phyloP scores from a whole-genome alignment of 2,329 filamentous ascomycete species.

The Ophiocordyceps sinensis region DNA sequence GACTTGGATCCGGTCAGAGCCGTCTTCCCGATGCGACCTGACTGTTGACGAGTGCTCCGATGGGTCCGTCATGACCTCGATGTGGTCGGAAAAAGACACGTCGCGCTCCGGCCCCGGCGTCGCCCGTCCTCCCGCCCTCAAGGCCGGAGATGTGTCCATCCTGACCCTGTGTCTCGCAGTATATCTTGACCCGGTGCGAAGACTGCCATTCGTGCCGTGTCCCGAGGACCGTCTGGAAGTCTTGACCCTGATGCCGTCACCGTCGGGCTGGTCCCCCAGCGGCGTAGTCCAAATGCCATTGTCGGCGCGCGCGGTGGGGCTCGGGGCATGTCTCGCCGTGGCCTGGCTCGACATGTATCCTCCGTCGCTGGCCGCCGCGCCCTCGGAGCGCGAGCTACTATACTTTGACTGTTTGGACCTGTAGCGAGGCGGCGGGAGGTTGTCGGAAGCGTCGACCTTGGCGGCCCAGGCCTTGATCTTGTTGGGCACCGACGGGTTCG shows the following conservation, averaged over 20 bases:
- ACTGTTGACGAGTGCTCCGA: conserved; percentile 8
- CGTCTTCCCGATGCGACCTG: conserved; percentile 3
- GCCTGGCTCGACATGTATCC: conserved; percentile 13
- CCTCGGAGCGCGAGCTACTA: conserved; percentile 10
- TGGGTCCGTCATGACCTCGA: conserved; percentile 12
- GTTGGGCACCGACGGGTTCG: conserved; percentile 39
- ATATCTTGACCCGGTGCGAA: conserved; percentile 13
- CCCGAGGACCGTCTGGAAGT: background rate
- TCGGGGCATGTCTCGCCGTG: conserved; percentile 10
- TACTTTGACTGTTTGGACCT: conserved; percentile 20
- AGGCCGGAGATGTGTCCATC: conserved; percentile 7
- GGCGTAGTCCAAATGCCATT: conserved; percentile 32
- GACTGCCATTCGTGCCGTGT: background rate
- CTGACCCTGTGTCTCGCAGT: conserved; percentile 9
- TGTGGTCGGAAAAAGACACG: conserved; percentile 10
- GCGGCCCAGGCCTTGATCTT: conserved; percentile 50
- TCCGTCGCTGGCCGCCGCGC: conserved; percentile 11
- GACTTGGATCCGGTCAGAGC: conserved; percentile 14
- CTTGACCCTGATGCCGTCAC: background rate
- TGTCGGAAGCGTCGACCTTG: conserved; percentile 35
- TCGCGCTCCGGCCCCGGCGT: conserved; percentile 9
- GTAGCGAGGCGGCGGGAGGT: conserved; percentile 20
- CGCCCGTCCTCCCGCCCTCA: conserved; percentile 14
- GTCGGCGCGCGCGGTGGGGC: conserved; percentile 13
- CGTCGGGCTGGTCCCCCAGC: conserved; percentile 8